Percentiles rank a stretch among this genome's conserved stretches.
phyloP scores from a whole-genome alignment of 495 filamentous ascomycete species.

The Beverwykella pulmonaria region DNA sequence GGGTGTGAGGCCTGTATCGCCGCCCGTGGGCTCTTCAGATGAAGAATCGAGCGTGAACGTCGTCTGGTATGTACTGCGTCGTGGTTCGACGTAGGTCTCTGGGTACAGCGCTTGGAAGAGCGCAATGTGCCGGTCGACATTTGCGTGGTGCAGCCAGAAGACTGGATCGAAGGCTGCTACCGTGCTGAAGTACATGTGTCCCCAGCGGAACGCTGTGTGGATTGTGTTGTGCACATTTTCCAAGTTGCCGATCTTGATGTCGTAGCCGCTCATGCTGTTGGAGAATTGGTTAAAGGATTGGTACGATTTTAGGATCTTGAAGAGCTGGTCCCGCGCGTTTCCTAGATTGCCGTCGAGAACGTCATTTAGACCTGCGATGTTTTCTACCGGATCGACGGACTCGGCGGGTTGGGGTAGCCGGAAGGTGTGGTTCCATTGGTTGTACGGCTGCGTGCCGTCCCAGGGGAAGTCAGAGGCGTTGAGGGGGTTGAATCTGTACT shows the following conservation, averaged over 20 bases:
- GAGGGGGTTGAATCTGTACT: constrained; percentile 18
- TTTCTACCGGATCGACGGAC: neutral
- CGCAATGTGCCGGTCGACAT: constrained; percentile 15
- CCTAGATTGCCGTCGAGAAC: neutral
- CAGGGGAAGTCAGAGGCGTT: constrained; percentile 6
- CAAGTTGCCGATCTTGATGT: constrained; percentile 6
- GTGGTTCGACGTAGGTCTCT: constrained; percentile 39
- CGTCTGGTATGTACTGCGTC: constrained; percentile 21
- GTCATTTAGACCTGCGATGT: neutral
- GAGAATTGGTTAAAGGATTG: constrained; percentile 1
- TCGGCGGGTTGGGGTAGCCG: neutral
- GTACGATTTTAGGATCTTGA: neutral
- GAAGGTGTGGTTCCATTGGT: constrained; percentile 12
- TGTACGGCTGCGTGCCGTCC: neutral
- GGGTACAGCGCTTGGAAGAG: constrained; percentile 22
- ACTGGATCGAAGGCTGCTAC: constrained; percentile 6
- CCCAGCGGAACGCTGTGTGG: neutral
- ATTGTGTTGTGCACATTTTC: constrained; percentile 12
- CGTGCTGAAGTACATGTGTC: constrained; percentile 3
- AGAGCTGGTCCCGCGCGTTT: neutral
- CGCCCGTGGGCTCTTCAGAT: neutral
- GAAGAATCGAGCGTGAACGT: constrained; percentile 2
- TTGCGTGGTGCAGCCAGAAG: constrained; percentile 3
- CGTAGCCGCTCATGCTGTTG: constrained; percentile 1
- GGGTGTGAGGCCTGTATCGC: constrained; percentile 18